These are phyloP conservation scores for Bretziella fagacearum DNA, from an alignment of 2,329 filamentous ascomycete species.

Conservation along the genomic window DNA sequence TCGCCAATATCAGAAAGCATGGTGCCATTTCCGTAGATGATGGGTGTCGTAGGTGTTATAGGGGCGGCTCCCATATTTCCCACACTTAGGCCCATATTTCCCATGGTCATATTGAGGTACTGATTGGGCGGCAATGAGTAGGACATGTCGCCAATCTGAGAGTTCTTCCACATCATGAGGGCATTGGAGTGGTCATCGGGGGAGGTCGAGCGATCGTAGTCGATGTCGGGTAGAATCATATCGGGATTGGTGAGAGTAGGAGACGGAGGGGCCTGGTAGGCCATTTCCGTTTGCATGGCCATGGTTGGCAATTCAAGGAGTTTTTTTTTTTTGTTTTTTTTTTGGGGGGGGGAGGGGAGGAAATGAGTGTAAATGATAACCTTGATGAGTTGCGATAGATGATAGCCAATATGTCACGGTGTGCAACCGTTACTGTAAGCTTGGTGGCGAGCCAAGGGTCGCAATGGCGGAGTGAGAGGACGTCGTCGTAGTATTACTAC, in stretches of 20 bases:
- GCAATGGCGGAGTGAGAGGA: background rate
- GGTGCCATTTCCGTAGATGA: conserved; percentile 52
- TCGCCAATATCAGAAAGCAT: conserved; percentile 51
- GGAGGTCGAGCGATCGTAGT: conserved; percentile 36
- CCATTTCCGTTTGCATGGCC: conserved; percentile 18
- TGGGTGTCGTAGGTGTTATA: conserved; percentile 40
- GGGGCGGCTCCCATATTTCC: conserved; percentile 24
- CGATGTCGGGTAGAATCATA: conserved; percentile 75
- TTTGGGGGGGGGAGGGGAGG: background rate
- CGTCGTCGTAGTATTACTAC: background rate
- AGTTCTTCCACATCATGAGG: conserved; percentile 35
- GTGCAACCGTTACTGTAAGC: background rate
- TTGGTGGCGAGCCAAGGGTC: background rate
- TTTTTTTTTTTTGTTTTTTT: background rate
- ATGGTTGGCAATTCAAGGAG: conserved; percentile 3
- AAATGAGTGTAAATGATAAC: background rate
- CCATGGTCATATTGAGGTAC: conserved; percentile 19
- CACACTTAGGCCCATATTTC: background rate
- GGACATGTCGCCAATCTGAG: conserved; percentile 24
- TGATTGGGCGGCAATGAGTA: conserved; percentile 17
- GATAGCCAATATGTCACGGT: background rate
- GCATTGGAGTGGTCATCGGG: conserved; percentile 35
- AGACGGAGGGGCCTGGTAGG: conserved; percentile 44
- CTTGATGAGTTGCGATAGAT: too few relatives aligned
- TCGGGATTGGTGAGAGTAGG: conserved; percentile 86